A percentile compares a stretch with the other conserved stretches of the same genome.
Evolutionary conservation across 1,139 yeast species (phyloP).

Genomic region (Candida labiduridarum): DNA sequence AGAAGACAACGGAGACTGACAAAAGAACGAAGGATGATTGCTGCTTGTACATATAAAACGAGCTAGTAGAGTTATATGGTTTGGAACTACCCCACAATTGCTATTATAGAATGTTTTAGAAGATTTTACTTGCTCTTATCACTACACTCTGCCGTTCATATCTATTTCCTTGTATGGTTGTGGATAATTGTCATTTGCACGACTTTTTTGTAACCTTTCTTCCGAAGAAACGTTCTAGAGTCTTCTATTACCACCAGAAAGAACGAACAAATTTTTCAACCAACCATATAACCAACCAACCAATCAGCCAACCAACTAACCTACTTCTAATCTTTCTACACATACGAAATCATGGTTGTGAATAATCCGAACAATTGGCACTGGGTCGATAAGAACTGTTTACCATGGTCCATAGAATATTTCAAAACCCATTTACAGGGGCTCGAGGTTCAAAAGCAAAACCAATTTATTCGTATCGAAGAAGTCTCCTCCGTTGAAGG

Average conservation of each 20-base stretch:
- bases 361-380: constrained; percentile 70
- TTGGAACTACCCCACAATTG: background rate
- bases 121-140: background rate
- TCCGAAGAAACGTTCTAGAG: background rate
- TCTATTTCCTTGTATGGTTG: no score
- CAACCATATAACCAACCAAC: no score
- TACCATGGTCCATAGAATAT: constrained; percentile 84
- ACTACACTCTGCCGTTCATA: no score
- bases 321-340: background rate
- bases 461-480: constrained; percentile 45
- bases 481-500: constrained; percentile 79
- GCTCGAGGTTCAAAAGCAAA: constrained; percentile 36
- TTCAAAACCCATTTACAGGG: constrained; percentile 63
- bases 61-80: no score
- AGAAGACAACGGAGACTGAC: no score
- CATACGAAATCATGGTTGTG: constrained; percentile 40
- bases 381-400: constrained; percentile 98
- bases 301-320: background rate
- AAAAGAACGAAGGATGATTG: no score
- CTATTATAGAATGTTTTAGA: background rate
- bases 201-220: background rate
- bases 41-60: no score
- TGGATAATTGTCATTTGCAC: background rate
- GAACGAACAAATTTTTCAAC: background rate
- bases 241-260: background rate